phyloP scores from a whole-genome alignment of 768 basidiomycete genomes.

The Pulveroboletus sp. region DNA sequence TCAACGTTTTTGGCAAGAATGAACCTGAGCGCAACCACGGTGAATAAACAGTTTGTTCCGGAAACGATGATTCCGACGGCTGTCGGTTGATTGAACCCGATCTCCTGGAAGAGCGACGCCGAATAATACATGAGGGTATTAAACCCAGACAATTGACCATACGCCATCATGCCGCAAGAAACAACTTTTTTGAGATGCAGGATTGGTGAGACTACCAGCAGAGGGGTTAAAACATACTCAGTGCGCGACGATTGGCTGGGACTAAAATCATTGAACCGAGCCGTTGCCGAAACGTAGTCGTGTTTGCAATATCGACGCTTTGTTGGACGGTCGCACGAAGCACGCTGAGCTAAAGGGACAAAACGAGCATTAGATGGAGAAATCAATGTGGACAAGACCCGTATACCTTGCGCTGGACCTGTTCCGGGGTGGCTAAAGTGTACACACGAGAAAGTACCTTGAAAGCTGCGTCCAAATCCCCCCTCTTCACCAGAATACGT shows the following conservation, averaged over 20 bases:
- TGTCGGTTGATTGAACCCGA: constrained; percentile 81
- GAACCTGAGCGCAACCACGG: constrained; percentile 67
- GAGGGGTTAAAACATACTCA: constrained; percentile 45
- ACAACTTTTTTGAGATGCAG: constrained; percentile 45
- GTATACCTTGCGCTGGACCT: constrained; percentile 63
- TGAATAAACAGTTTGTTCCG: constrained; percentile 77
- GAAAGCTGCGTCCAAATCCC: constrained; percentile 48
- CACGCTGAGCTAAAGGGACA: constrained; percentile 54
- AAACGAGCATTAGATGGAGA: neutral
- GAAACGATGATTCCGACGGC: constrained; percentile 79
- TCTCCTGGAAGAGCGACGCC: constrained; percentile 74
- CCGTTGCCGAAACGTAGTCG: constrained; percentile 56
- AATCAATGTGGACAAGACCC: neutral
- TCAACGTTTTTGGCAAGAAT: neutral
- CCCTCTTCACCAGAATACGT: constrained; percentile 63
- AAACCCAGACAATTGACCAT: constrained; percentile 82
- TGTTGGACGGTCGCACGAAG: constrained; percentile 58
- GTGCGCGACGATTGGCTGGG: constrained; percentile 62
- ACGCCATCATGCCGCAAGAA: constrained; percentile 77
- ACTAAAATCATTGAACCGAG: constrained; percentile 51
- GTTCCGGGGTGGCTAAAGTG: constrained; percentile 55
- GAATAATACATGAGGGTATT: constrained; percentile 78
- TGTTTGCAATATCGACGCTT: constrained; percentile 59
- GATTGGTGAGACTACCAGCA: neutral
- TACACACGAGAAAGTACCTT: constrained; percentile 65